A percentile compares a stretch with the other conserved stretches of the same genome.
phyloP scores from a whole-genome alignment of 2,329 filamentous ascomycete genomes.

The Lasiodiplodia sp. region DNA sequence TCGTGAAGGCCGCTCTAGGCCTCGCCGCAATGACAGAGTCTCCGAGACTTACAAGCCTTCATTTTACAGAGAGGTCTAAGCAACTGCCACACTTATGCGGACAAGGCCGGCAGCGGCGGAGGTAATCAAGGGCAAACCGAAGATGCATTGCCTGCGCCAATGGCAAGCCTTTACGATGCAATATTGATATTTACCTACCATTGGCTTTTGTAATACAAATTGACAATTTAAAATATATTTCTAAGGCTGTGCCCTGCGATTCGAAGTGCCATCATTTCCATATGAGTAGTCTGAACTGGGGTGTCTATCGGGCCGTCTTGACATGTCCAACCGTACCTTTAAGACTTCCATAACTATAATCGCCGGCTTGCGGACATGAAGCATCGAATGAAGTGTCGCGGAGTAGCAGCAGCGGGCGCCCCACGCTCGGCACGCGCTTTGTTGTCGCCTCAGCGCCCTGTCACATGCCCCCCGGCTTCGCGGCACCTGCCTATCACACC shows the following conservation, averaged over 20 bases:
- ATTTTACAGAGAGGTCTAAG: background rate
- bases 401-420: background rate
- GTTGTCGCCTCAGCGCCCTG: constrained; percentile 3
- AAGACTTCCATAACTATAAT: background rate
- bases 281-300: background rate
- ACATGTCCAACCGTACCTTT: background rate
- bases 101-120: background rate
- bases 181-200: background rate
- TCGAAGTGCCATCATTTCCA: background rate
- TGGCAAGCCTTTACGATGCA: background rate
- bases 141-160: background rate
- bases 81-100: background rate
- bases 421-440: constrained; percentile 10
- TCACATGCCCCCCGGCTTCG: constrained; percentile 7
- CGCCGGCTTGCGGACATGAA: background rate
- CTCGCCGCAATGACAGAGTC: background rate
- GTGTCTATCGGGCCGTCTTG: constrained; percentile 14
- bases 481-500: constrained; percentile 5
- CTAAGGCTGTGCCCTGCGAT: background rate
- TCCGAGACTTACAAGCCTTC: background rate
- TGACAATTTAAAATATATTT: background rate
- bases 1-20: no score
- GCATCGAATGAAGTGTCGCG: background rate
- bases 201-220: background rate
- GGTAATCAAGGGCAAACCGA: background rate